Evolutionary conservation across 768 basidiomycete genomes (phyloP), one percentile per base, ranked within the genome.

Genomic region (Cystofilobasidium macerans): DNA sequence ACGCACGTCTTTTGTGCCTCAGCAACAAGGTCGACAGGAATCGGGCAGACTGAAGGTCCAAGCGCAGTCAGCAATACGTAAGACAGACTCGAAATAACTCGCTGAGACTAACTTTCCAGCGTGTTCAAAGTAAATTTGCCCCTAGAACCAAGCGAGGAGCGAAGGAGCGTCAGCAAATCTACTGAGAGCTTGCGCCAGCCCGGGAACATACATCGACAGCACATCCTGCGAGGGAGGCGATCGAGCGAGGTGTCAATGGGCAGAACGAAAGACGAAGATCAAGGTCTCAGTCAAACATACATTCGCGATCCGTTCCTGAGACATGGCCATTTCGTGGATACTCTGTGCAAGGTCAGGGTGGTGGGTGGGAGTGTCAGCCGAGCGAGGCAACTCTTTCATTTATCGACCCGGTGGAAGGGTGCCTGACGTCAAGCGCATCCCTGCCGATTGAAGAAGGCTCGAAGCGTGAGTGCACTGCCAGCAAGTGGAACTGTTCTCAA

Each of bases 11-110:
- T 54, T 18, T 54, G 28, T 26, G 28, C 73, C 59, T 74, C 72
- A 2, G 61, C 58, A 16, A 67, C 57, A 47, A 77, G 65, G 48
- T 76, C 69, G 22, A 73, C 73, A 30, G 73, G 72, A 61, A 73
- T 77, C 71, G 69, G 69, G 65, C 54, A 70, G 64, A 56, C 70
- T 40, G 36, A 20, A 22, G 48, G 18, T n/a, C 33, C 57, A 11
- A 32, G 28, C 24, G 24, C 7, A 18, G 43, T 57, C 30, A 57
- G 53, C 24, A 51, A n/a, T 48, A 6, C 9, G 24, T 7, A 26
- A 48, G 24, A 53, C 8, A 12, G 48, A 53, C 24, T 28, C 11
- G 26, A 53, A 53, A 26, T 26, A 24, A 54, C 12, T 11, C 22
- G 9, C 14, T 5, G 3, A 16, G n/a, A 51, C 48, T n/a, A 7